These are phyloP conservation scores for Eucalyptus victrix DNA, from an alignment of 345 rosid species.

Conservation along the genomic window DNA sequence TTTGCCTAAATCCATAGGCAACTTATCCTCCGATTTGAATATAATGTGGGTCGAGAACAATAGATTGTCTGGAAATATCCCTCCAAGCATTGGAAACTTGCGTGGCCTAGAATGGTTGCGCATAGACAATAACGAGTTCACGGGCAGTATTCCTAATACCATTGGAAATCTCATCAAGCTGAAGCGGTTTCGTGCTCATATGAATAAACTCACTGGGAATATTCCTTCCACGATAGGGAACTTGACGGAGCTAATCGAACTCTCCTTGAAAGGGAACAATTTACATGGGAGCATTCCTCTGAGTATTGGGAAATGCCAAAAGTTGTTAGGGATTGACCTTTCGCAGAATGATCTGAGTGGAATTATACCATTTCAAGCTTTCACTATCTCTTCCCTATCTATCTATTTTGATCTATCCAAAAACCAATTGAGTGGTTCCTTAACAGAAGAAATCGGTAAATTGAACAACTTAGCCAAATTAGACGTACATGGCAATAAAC, in stretches of 20 bases:
- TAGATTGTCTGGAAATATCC: too few relatives aligned
- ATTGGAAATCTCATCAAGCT: too few relatives aligned
- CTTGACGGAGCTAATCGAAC: neutral
- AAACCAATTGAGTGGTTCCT: neutral
- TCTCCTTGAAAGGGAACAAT: neutral
- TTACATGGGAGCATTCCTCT: conserved; percentile 7
- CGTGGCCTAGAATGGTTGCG: accelerated
- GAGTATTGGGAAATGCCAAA: neutral
- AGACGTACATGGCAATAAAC: neutral
- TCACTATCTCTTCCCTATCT: neutral
- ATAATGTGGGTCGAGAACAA: neutral
- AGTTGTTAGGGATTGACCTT: neutral
- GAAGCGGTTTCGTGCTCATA: accelerated
- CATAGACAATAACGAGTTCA: too few relatives aligned
- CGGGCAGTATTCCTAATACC: accelerated
- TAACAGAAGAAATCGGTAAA: neutral
- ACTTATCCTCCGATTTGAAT: neutral
- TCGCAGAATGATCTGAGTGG: neutral
- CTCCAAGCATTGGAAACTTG: too few relatives aligned
- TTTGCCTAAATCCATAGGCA: neutral
- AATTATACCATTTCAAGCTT: neutral
- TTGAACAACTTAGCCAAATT: neutral
- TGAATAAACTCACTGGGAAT: neutral
- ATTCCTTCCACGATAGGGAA: conserved; percentile 8
- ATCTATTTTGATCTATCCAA: neutral